Base-by-base conservation (phyloP, 805 yeast species). In the Limtongozyma cylindracea region DNA sequence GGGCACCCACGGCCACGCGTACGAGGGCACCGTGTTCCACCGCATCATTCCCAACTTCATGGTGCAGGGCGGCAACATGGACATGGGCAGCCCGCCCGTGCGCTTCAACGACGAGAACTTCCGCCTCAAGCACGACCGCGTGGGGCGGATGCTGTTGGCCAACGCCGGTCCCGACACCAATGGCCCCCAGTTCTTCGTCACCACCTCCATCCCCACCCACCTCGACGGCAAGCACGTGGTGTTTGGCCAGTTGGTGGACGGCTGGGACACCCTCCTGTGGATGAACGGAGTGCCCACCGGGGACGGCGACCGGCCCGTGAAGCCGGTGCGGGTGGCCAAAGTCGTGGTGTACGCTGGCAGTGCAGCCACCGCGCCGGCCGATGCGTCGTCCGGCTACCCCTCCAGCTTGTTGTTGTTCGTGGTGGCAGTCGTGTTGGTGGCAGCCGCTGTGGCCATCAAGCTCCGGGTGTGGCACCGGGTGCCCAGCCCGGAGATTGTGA, bases 151-250 rank as follows among this genome's bases (percentile, higher is more conserved):
- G 8, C 31, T 48, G 2, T 47, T 49, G 53, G 54, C 54, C 29
- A 49, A 49, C 25, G 34, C 51, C 4, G 61, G 61, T 2, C 46
- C 52, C 2, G 37, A 54, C 29, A 45, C 58, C 10, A 56, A 55
- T 30, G 58, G 61, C 12, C 51, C 51, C 13, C 61, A 53, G 28
- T 47, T 61, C 34, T 53, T 53, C 43, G 38, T 55, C 21, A 32
- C 44, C 13, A 5, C 15, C 15, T 13, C 15, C 6, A 39, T 55
- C 21, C 31, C 44, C 13, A 5, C 15, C 15, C 6, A 5, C 6
- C 33, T 57, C 21, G 56, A 57, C 29, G 51, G 51, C 1, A 53
- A 47, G 28, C 61, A 57, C 27, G 61, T 55, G 8, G 63, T 58
- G 1, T 56, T 58, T 33, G 64, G 64, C 1, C 31, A 36, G 17